Conservation (phyloP, 331 rosid genomes). For the Prunus yedoensis region DNA sequence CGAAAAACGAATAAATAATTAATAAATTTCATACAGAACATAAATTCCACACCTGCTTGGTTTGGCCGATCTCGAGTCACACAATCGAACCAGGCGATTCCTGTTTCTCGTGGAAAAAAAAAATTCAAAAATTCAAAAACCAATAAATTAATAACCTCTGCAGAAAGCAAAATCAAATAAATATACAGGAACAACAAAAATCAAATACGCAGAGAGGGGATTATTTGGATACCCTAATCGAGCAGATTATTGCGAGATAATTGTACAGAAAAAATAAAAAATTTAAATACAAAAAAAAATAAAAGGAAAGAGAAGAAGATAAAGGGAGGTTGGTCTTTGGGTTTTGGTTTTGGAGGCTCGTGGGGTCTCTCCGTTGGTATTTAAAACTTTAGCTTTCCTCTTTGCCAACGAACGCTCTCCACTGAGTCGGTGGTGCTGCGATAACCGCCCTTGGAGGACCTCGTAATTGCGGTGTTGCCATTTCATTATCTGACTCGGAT, state of each 20-base stretch:
- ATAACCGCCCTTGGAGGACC: constrained; percentile 19
- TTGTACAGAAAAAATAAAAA: constrained; percentile 1
- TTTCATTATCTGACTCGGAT: neutral
- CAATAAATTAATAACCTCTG: constrained; percentile 14
- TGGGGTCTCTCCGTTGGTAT: constrained; percentile 17
- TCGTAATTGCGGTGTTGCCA: constrained; percentile 15
- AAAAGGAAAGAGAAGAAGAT: neutral
- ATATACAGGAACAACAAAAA: neutral
- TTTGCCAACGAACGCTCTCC: constrained; percentile 34
- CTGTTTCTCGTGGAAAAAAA: neutral
- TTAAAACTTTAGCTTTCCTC: constrained; percentile 22
- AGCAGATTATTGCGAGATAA: constrained; percentile 28
- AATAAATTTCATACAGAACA: neutral
- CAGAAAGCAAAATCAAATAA: neutral
- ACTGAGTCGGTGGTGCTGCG: constrained; percentile 36
- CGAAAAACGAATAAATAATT: neutral
- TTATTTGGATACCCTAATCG: constrained; percentile 38
- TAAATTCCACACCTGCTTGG: constrained; percentile 34
- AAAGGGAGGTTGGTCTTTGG: neutral
- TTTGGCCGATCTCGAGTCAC: constrained; percentile 33
- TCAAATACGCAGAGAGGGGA: neutral
- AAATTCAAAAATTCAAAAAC: neutral
- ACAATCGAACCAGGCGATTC: constrained; percentile 24
- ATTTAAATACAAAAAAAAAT: neutral
- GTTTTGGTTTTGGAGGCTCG: constrained; percentile 5